Base-by-base conservation (phyloP, 768 basidiomycete genomes). In the Mycena amicta region DNA sequence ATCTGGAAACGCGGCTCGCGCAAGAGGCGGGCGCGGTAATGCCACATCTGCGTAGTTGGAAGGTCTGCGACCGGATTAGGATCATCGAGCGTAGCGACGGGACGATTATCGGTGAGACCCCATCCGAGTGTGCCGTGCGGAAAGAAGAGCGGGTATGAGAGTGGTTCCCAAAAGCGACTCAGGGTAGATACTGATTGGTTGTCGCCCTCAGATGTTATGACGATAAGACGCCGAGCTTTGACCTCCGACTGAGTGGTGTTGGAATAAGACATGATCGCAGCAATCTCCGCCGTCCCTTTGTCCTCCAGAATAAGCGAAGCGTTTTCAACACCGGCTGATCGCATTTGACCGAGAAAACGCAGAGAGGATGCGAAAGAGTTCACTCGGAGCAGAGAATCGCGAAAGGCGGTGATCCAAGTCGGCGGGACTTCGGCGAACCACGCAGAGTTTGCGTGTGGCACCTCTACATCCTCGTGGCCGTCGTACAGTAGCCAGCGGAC, bases 401-500 rank as follows among this genome's bases (percentile, higher is more conserved):
- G 8, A 28, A 8, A 8, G 16, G 26, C 15, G 18, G 13, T 4
- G 8, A 50, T 50, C 49, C 49, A 50, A 11, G 4, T 26, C 15
- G 18, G 33, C 8, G 49, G 49, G 15, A 50, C 27, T 8, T 22
- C 26, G 26, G 11, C 16, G 8, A 28, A 50, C 49, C 49, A 50
- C n/a, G 20, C 5, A n/a, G 49, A 50, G 8, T 27, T 15, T 25
- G 4, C 20, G 27, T 50, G 26, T 11, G 49, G 49, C 15, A 27
- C 11, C 4, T 25, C 11, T 8, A 22, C n/a, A 8, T 50, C 49
- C 18, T 37, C 33, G 18, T 37, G 18, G 50, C 66, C 59, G 41
- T 71, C 67, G 37, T 67, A 68, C 6, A 71, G 53, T 11, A 71
- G 31, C 70, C 70, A 71, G 3, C 59, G 59, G 2, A 68, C 58